Base-by-base conservation (phyloP, 179 eudicot genomes). In the Silene coronaria region DNA sequence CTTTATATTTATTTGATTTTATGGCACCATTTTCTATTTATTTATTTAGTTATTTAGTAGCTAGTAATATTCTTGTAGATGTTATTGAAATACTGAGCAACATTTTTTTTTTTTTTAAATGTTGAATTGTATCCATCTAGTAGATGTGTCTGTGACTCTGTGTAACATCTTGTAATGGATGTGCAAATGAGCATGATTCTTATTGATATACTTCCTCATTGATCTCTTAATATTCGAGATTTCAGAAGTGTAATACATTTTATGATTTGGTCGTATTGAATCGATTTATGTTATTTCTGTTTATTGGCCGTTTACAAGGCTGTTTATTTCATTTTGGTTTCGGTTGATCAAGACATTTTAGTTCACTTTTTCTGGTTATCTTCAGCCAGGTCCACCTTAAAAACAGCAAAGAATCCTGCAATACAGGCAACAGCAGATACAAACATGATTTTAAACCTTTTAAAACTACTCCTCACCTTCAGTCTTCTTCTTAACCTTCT, bases 401-500 rank as follows among this genome's bases (percentile, higher is more conserved):
- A 23, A 27, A 3, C 14, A 58, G 5, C 28, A 32, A 14, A 7
- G 60, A 23, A 22, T 51, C 32, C 78, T 67, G 68, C 55, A 66
- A 67, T 14, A 11, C 8, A 12, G 16, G 48, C 11, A 28, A 63
- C 28, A 66, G 38, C 71, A 66, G 4, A 51, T 51, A 58, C 51
- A 75, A 75, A 53, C 78, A 75, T 17, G 55, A 21, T 48, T 75
- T n/a, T 38, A n/a, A 6, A 3, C 38, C 13, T 19, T 55, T 76
- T 55, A 67, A 70, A 80, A 63, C 78, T 80, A 76, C 71, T 84
- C 86, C 79, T 86, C 87, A 86, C 83, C 88, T 81, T 74, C 88
- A 76, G 60, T 70, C 75, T 83, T 74, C 87, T 88, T 92, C 71
- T 82, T 84, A 13, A 75, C 78, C 79, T 90, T 89, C 77, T 82